Conservation (phyloP, 805 yeast species). For the Candida parachauliodes region DNA sequence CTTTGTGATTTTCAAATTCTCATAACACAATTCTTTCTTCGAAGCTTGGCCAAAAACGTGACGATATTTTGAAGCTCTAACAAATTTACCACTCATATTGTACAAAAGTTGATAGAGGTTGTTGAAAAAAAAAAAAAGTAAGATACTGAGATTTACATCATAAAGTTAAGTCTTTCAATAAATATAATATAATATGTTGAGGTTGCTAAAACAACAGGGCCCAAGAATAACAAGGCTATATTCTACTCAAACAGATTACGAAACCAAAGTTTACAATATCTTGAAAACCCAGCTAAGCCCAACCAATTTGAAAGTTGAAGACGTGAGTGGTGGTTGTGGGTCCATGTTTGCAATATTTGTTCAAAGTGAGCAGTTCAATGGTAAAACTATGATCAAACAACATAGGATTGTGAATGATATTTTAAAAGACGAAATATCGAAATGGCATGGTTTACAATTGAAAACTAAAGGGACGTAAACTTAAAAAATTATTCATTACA, state of each 20-base stretch:
- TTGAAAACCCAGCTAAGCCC: conserved; percentile 60
- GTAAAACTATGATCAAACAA: conserved; percentile 82
- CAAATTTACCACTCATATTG: conserved; percentile 68
- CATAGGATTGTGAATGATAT: conserved; percentile 84
- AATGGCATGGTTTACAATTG: conserved; percentile 95
- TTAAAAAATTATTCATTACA: not conserved
- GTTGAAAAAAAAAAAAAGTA: not conserved
- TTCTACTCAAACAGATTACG: conserved; percentile 43
- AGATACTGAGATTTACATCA: not conserved
- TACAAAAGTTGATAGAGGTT: not conserved
- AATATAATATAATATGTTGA: not conserved
- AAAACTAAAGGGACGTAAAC: conserved; percentile 48
- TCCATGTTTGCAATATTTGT: conserved; percentile 92
- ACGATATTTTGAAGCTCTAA: conserved; percentile 94
- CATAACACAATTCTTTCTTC: conserved; percentile 67
- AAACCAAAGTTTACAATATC: conserved; percentile 56
- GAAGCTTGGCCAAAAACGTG: conserved; percentile 91
- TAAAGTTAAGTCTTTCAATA: too few species aligned
- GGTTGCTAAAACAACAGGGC: not conserved
- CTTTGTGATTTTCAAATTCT: conserved; percentile 72
- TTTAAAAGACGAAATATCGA: conserved; percentile 76
- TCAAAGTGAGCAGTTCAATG: conserved; percentile 70
- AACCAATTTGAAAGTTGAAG: conserved; percentile 59
- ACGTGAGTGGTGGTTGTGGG: conserved; percentile 93
- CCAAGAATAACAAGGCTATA: not conserved